Conservation (phyloP, 208 protist genomes). For the Entamoeba invadens region DNA sequence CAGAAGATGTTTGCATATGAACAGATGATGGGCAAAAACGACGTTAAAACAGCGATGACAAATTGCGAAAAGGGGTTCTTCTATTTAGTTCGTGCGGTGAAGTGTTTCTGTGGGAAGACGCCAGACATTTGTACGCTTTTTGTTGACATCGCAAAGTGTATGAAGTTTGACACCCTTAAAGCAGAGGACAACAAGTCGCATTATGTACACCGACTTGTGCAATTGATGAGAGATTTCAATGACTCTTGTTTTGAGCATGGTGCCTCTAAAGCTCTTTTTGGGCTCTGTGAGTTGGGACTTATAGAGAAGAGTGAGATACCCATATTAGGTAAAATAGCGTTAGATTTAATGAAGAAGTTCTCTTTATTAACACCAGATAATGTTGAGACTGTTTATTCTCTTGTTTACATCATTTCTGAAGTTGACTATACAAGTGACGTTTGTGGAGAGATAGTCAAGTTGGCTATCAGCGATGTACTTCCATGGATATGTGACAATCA, state of each 20-base stretch:
- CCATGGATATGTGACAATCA: not conserved
- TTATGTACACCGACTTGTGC: not conserved
- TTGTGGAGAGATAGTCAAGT: not conserved
- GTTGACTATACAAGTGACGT: not conserved
- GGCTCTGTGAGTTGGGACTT: not conserved
- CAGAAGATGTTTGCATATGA: not conserved
- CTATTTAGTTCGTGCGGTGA: not conserved
- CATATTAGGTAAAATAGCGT: not conserved
- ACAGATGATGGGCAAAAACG: not conserved
- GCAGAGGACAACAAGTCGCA: not conserved
- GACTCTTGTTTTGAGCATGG: not conserved
- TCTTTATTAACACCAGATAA: not conserved
- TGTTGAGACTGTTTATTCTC: not conserved
- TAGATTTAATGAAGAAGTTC: not conserved
- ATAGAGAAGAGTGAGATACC: not conserved
- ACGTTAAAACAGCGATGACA: not conserved
- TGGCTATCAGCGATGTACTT: not conserved
- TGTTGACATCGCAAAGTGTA: not conserved
- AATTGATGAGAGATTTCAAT: not conserved
- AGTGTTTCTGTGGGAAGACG: not conserved
- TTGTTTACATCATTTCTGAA: not conserved
- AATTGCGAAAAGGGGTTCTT: not conserved
- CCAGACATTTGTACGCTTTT: not conserved
- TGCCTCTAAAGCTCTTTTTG: not conserved
- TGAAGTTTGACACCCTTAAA: not conserved